Base-by-base conservation (phyloP, 1,139 yeast genomes). In the Yamadazyma sp. region DNA sequence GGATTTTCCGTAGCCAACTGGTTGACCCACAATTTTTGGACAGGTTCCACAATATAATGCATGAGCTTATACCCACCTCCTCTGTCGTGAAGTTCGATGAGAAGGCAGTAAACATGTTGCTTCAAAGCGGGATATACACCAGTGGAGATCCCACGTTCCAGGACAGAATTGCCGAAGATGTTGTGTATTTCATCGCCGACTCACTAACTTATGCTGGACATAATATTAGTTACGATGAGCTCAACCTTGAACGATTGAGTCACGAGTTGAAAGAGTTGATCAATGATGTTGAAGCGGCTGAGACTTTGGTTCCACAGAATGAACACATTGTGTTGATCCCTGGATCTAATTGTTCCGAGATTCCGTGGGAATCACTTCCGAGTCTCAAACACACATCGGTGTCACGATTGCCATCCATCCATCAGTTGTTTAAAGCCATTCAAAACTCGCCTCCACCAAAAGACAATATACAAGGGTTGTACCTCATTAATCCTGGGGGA, bases 331-430 rank as follows among this genome's bases (percentile, higher is more conserved):
- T 91, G 2, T 63, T 92, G 37, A 66, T 92, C 8, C 77, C 88
- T 3, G 83, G 89, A 34, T 71, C 81, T 33, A 64, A 66, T 7
- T 82, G 94, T 49, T 77, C 78, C 10, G 61, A 65, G 22, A 70
- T 92, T 34, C 98, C 98, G 0, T 92, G 98, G 98, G 98, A 92
- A 55, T 82, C 89, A 0, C 58, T 91, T 26, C 73, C 80, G 0
- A 69, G 75, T 34, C 58, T 91, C 41, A 60, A 75, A 35, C 54
- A 56, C 0, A 64, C 62, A 32, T 80, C 95, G 0, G 75, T 87
- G 0, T 77, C 95, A 0, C 69, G 98, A 44, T 77, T 89, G 56
- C 95, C 96, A 0, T 83, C 95, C 0, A 52, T 86, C 9, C 55
- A 61, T 1, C 53, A 72, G 35, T 60, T 87, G n/a, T 40, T 68